These are phyloP conservation scores for Xylariaceae sp. DNA, from an alignment of 2,329 filamentous ascomycete species.

Conservation along the genomic window DNA sequence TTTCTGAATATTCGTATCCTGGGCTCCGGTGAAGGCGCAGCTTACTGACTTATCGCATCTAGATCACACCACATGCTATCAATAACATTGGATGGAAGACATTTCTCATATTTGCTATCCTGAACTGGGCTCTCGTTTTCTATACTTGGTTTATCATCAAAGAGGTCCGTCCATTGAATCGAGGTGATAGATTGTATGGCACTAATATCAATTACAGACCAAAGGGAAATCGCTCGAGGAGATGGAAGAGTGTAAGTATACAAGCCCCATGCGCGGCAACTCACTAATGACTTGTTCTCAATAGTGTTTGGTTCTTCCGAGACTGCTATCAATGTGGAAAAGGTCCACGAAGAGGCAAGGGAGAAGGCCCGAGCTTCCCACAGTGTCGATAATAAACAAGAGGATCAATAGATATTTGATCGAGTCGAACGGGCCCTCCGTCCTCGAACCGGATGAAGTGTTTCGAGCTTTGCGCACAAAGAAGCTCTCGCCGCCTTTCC, in stretches of 20 bases:
- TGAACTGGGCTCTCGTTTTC: constrained; percentile 44
- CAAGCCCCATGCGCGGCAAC: background rate
- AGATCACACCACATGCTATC: constrained; percentile 48
- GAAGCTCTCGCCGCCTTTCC: background rate
- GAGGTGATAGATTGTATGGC: background rate
- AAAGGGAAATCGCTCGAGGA: constrained; percentile 43
- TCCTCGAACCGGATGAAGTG: background rate
- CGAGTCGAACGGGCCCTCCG: background rate
- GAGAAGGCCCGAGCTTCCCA: background rate
- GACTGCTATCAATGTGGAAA: constrained; percentile 19
- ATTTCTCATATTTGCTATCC: constrained; percentile 49
- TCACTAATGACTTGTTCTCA: background rate
- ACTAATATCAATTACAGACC: constrained; percentile 25
- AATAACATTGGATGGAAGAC: constrained; percentile 46
- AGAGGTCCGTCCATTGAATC: constrained; percentile 23
- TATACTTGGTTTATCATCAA: constrained; percentile 44
- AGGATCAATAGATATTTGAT: background rate
- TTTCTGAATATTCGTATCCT: too few relatives aligned
- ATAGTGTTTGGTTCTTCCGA: constrained; percentile 9
- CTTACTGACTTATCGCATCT: constrained; percentile 19
- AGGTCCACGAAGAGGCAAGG: constrained; percentile 8
- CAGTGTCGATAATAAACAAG: background rate
- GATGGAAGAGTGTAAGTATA: constrained; percentile 32
- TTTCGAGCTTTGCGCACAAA: background rate
- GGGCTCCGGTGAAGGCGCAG: background rate